These are phyloP conservation scores for Herpotrichia juniperi DNA, from an alignment of 2,329 filamentous ascomycete genomes.

Conservation along the genomic window DNA sequence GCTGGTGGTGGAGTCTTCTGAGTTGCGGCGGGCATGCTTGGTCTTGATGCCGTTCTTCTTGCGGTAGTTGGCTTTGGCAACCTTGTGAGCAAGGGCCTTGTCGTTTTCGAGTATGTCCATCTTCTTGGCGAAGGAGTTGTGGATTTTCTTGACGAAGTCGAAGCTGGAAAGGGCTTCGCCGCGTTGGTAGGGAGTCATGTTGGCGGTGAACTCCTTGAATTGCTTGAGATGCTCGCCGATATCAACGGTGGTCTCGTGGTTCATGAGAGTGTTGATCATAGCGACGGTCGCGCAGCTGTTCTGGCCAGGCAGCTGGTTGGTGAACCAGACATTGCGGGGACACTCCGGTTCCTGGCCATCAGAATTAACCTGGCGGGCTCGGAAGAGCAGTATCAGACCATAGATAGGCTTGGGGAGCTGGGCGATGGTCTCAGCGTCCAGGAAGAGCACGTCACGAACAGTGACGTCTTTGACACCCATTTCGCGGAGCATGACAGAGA, in stretches of 20 bases:
- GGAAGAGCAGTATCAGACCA: slow-evolving; percentile 88
- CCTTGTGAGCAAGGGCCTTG: slow-evolving; percentile 67
- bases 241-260: slow-evolving; percentile 65
- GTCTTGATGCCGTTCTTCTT: slow-evolving; percentile 46
- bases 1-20: slow-evolving; percentile 44
- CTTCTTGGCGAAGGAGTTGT: slow-evolving; percentile 84
- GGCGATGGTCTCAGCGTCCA: slow-evolving; percentile 59
- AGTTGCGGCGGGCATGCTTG: slow-evolving; percentile 33
- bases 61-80: slow-evolving; percentile 38
- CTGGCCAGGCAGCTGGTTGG: slow-evolving; percentile 73
- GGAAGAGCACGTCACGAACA: slow-evolving; percentile 75
- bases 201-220: slow-evolving; percentile 75
- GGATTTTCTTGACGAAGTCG: slow-evolving; percentile 76
- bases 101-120: slow-evolving; percentile 70
- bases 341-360: slow-evolving; percentile 61
- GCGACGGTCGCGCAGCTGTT: slow-evolving; percentile 95
- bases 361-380: slow-evolving; percentile 63
- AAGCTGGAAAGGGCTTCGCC: slow-evolving; percentile 78
- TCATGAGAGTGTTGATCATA: slow-evolving; percentile 92
- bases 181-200: slow-evolving; percentile 73
- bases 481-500: slow-evolving; percentile 82
- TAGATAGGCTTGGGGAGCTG: slow-evolving; percentile 58
- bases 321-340: slow-evolving; percentile 82
- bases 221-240: slow-evolving; percentile 72
- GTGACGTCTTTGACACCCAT: slow-evolving; percentile 77